Evolutionary conservation across 495 filamentous ascomycete species (phyloP), one percentile per base, ranked within the genome.

Genomic region (Darksidea phi): DNA sequence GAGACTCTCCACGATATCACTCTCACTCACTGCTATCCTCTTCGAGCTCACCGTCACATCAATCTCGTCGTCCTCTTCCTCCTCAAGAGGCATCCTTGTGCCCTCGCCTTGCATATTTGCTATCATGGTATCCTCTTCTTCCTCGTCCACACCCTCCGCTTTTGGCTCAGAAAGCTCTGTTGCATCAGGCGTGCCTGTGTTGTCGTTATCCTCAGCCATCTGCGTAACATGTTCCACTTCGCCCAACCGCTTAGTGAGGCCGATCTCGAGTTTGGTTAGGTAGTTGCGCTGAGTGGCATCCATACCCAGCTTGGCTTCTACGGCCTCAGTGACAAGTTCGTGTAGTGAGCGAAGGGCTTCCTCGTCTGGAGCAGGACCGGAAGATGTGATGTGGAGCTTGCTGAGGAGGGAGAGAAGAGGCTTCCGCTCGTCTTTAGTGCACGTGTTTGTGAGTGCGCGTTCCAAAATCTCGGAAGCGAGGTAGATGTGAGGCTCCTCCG

Each of bases 351-450:
- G 47, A 67, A 58, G 72, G 64, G 36, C 70, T 69, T 36, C 70
- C 21, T 42, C 18, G 32, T 61, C 48, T n/a, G 37, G 28, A 36
- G 13, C 20, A 18, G 61, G 56, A 8, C n/a, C 41, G 2, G 75
- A 71, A 10, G 77, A 69, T 0, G 89, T 83, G 58, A 97, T 80
- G 72, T 90, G 86, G 13, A 96, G 78, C 75, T 97, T 98, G 54
- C 82, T 84, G 21, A 97, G 79, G 42, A 97, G 80, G 2, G 84
- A 76, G 54, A 90, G 81, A 24, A 96, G 75, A 4, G 87, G 77
- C 75, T 95, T 97, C 72, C 84, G 88, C 73, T 97, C 92, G 67
- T 96, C 91, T 72, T 76, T 84, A 38, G 61, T 64, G 61, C 77
- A 84, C n/a, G 77, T 78, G 64, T 76, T 77, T 17, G 75, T 75